phyloP scores from a whole-genome alignment of 192 early-diverging fungal species.

The Neocallimastix lanati region DNA sequence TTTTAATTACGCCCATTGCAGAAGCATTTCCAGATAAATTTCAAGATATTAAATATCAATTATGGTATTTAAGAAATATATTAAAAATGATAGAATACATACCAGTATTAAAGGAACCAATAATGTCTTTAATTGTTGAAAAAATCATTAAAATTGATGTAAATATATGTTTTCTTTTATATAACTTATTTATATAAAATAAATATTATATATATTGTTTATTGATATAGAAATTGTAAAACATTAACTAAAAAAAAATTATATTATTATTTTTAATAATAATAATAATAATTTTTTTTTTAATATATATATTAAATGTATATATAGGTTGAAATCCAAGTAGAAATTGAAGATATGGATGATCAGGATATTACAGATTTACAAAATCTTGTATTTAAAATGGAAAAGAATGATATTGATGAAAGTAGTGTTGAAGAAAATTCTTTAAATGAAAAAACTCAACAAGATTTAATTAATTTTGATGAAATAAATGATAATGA shows the following conservation, averaged over 20 bases:
- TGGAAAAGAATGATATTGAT: conserved; percentile 15
- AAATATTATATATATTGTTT: too few relatives aligned
- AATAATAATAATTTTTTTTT: not conserved
- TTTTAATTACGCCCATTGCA: conserved; percentile 38
- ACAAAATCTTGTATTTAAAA: conserved; percentile 5
- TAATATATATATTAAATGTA: not conserved
- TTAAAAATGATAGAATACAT: conserved; percentile 61
- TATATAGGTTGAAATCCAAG: conserved; percentile 66
- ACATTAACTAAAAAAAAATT: too few relatives aligned
- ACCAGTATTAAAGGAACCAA: conserved; percentile 40
- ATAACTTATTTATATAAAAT: too few relatives aligned
- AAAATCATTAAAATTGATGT: conserved; percentile 80
- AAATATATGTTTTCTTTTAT: conserved; percentile 10
- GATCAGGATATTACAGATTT: conserved; percentile 26
- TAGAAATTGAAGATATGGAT: conserved; percentile 68
- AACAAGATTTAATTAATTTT: conserved; percentile 19
- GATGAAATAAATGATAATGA: conserved; percentile 22
- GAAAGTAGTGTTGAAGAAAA: conserved; percentile 10
- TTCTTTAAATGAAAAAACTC: not conserved
- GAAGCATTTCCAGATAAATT: conserved; percentile 56
- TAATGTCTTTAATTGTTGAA: conserved; percentile 61
- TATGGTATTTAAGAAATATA: conserved; percentile 54
- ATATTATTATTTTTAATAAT: not conserved
- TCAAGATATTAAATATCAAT: conserved; percentile 29
- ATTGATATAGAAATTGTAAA: too few relatives aligned